Evolutionary conservation across 2,329 filamentous ascomycete genomes (phyloP), one percentile per base, ranked within the genome.

Genomic region (Thelonectria blattea): DNA sequence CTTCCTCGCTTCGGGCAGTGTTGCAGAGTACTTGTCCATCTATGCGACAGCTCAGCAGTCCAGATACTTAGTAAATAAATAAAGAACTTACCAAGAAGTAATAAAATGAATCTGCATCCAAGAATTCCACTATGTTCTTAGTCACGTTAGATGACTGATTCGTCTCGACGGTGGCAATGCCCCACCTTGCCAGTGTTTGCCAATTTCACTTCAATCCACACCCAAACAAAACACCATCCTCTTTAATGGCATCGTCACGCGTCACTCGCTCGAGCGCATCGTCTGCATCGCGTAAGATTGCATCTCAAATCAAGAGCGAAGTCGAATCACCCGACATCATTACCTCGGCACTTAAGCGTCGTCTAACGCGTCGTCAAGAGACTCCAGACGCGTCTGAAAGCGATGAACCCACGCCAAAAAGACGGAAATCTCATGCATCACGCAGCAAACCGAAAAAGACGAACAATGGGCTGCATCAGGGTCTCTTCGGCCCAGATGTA

Each of bases 391-490:
- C 68, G 65, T 70, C 60, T 30, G 65, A 58, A 34, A 51, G 49
- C 61, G 66, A 70, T 30, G 65, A 60, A 27, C 68, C 64, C 24
- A 49, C 52, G 42, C 58, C 62, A 54, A 71, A 70, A 52, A 60
- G 68, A 57, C 60, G 58, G 49, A 71, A 70, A 54, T 54, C 66
- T 3, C 65, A 68, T 12, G 34, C 64, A 11, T 17, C 60, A 8
- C 67, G 34, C 43, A 49, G 32, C 22, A 70, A 64, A n/a, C 56
- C 46, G 39, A 70, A 63, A 18, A 56, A 27, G 17, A 68, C 62
- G 17, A 51, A 27, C n/a, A 46, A 51, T 10, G 57, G 66, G 17
- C 50, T 68, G 3, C 61, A 70, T 50, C 53, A 57, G 14, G 54
- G 39, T 24, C 45, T 71, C 7, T 71, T 71, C 11, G 66, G 62